Conservation (phyloP, 2,329 filamentous ascomycete species). For the Colletotrichum aenigma region DNA sequence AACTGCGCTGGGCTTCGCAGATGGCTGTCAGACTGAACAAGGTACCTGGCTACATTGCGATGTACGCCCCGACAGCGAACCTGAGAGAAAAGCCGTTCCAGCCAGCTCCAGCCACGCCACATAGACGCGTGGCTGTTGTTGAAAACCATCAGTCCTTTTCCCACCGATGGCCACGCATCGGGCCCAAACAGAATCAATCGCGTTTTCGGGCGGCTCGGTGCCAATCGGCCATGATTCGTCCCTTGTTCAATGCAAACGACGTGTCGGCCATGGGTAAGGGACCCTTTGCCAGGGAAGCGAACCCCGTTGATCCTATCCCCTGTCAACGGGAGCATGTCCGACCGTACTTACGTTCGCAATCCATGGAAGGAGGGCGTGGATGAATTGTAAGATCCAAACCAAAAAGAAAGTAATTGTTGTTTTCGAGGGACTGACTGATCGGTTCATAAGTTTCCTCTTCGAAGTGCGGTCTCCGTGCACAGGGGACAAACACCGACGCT, state of each 20-base stretch:
- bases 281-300: neutral
- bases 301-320: neutral
- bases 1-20: neutral
- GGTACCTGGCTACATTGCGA: neutral
- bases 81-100: neutral
- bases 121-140: neutral
- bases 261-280: neutral
- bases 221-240: neutral
- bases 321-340: neutral
- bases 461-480: neutral
- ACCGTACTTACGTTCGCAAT: neutral
- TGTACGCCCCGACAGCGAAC: neutral
- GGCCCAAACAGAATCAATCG: neutral
- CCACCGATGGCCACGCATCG: neutral
- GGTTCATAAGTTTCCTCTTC: neutral
- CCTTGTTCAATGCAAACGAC: neutral
- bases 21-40: neutral
- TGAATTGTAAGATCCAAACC: neutral
- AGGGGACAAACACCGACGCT: neutral
- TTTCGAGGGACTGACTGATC: neutral
- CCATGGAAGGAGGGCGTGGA: conserved; percentile 1
- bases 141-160: neutral
- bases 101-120: neutral
- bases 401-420: neutral
- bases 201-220: neutral